Percentiles rank a stretch among this genome's conserved stretches.
Conservation (phyloP, 2,329 filamentous ascomycete genomes). For the Ascochyta lentis region DNA sequence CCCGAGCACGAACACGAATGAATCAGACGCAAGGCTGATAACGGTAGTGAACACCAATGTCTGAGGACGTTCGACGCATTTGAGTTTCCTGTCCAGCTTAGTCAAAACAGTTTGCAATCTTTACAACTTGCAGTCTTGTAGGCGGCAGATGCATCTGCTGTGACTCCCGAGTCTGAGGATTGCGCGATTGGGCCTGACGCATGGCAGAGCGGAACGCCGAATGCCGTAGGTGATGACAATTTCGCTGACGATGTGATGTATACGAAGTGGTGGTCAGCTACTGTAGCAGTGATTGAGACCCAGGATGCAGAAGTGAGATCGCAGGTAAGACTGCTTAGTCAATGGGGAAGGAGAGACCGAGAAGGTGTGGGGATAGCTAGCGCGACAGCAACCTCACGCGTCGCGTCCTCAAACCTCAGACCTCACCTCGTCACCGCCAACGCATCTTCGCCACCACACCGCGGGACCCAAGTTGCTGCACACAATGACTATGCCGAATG, state of each 20-base stretch:
- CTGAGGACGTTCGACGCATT: too few species aligned
- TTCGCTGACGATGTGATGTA: slow-evolving; percentile 1
- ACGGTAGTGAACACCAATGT: too few species aligned
- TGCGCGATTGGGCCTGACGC: too few species aligned
- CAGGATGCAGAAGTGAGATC: neutral
- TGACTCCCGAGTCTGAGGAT: too few species aligned
- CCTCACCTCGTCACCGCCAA: neutral
- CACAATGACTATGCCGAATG: neutral
- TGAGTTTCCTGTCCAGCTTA: too few species aligned
- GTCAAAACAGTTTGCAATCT: too few species aligned
- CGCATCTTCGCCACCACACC: neutral
- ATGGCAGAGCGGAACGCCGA: slow-evolving; percentile 2
- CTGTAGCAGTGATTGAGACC: neutral
- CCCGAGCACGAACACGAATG: neutral
- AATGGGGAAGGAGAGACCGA: neutral
- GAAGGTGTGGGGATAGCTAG: neutral
- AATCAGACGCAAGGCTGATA: too few species aligned
- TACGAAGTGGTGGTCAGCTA: neutral
- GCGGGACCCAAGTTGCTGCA: neutral
- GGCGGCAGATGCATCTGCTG: too few species aligned
- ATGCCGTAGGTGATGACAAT: slow-evolving; percentile 3
- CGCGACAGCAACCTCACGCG: neutral
- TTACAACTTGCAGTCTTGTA: too few species aligned
- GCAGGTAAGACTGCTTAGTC: neutral
- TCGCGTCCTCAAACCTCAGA: slow-evolving; percentile 1